Base-by-base conservation (phyloP, 192 early-diverging fungal species). In the Polychytrium aggregatum region DNA sequence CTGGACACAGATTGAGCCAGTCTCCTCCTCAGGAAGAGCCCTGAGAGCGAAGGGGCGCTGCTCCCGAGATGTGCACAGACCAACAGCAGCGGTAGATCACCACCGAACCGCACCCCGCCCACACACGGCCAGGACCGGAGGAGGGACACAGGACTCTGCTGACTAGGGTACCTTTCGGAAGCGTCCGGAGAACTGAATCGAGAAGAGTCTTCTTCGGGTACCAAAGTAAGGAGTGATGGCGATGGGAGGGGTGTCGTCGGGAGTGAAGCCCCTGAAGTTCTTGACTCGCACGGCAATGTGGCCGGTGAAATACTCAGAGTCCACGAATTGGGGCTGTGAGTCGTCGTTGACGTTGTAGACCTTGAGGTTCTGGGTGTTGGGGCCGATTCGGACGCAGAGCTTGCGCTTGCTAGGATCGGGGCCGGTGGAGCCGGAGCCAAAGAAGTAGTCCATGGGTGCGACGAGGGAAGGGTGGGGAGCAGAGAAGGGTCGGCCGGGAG, bases 151-250 rank as follows among this genome's bases (percentile, higher is more conserved):
- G n/a, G n/a, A n/a, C n/a, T n/a, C n/a, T n/a, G n/a, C n/a, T n/a
- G n/a, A n/a, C n/a, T n/a, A n/a, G n/a, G n/a, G 52, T 41, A 78
- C 71, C 36, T 69, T 63, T 59, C 82, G 82, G 60, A 87, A 90
- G n/a, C 82, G 62, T 22, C 79, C 81, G 17, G 65, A 71, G 22
- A 87, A 55, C 50, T 87, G 83, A 21, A 90, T 65, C 30, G 82
- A 81, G 62, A 83, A 85, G 21, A 75, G 60, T 42, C 83, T 62
- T 22, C 66, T 62, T 35, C 71, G 58, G 7, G 54, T 66, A 0
- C 78, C 77, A 62, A 87, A 87, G 46, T 82, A 81, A 10, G 49
- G 44, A 2, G 74, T 44, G 40, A 49, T 40, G 6, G n/a, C 27
- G 18, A 60, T 59, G 28, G 62, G 50, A 20, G 25, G 17, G 1